Evolutionary conservation across 495 filamentous ascomycete species (phyloP).

Genomic region (Neurospora intermedia): DNA sequence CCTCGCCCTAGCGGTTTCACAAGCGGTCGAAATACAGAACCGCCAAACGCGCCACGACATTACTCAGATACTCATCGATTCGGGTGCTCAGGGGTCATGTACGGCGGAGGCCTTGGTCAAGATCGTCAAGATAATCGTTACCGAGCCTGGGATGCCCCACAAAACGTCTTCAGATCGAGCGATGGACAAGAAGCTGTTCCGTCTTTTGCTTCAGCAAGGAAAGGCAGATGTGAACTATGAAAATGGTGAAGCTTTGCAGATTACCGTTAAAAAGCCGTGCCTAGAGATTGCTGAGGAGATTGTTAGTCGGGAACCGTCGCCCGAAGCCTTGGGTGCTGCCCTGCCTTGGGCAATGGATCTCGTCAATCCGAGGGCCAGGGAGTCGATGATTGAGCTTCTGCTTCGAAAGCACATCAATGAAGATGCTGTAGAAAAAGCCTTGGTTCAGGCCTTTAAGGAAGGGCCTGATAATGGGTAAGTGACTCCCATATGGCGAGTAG

Average conservation of each 20-base stretch:
- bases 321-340: constrained; percentile 15
- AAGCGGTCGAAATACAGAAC: constrained; percentile 13
- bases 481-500: neutral
- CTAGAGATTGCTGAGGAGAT: constrained; percentile 24
- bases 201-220: constrained; percentile 27
- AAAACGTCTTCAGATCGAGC: neutral
- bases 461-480: constrained; percentile 17
- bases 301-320: constrained; percentile 20
- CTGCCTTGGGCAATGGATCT: constrained; percentile 18
- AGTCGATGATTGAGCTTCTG: constrained; percentile 2
- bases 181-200: constrained; percentile 23
- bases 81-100: constrained; percentile 15
- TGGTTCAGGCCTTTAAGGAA: constrained; percentile 24
- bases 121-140: constrained; percentile 9
- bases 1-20: constrained; percentile 13
- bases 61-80: constrained; percentile 9
- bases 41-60: constrained; percentile 8
- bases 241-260: constrained; percentile 24
- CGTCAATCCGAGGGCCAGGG: constrained; percentile 2
- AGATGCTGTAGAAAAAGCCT: constrained; percentile 20
- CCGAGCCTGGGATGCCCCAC: neutral
- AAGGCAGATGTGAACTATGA: constrained; percentile 31
- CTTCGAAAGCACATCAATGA: constrained; percentile 17
- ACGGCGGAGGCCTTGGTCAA: constrained; percentile 16
- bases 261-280: constrained; percentile 21